These are phyloP conservation scores for Lichtheimia ornata DNA, from an alignment of 371 early-diverging fungal genomes.

Conservation along the genomic window DNA sequence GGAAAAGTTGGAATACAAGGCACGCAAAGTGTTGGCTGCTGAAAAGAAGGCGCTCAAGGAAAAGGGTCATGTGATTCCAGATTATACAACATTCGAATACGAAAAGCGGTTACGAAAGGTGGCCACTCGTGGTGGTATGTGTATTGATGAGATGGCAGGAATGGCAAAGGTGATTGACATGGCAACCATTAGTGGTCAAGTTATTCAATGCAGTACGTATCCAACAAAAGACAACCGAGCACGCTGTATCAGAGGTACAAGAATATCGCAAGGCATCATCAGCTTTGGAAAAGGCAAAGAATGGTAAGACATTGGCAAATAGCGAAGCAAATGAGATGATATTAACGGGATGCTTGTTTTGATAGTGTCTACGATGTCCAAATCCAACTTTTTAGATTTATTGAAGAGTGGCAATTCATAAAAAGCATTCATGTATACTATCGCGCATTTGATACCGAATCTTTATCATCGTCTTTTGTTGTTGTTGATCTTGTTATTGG, in stretches of 20 bases:
- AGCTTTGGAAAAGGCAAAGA: slow-evolving; percentile 58
- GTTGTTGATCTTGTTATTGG: no score
- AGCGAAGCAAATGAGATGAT: background rate
- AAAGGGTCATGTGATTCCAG: slow-evolving; percentile 70
- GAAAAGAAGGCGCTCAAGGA: slow-evolving; percentile 66
- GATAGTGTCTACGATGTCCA: slow-evolving; percentile 62
- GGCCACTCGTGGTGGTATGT: slow-evolving; percentile 81
- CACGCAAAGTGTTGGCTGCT: slow-evolving; percentile 63
- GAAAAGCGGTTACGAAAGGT: slow-evolving; percentile 83
- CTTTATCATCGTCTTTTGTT: no score
- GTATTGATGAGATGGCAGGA: background rate
- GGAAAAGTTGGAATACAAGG: slow-evolving; percentile 77
- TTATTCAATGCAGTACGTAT: slow-evolving; percentile 83
- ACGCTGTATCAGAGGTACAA: slow-evolving; percentile 45
- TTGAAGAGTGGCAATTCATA: slow-evolving; percentile 51
- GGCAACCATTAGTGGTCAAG: slow-evolving; percentile 61
- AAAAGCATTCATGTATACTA: background rate
- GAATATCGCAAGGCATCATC: slow-evolving; percentile 43
- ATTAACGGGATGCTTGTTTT: background rate
- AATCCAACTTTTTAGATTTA: slow-evolving; percentile 64
- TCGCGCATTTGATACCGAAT: no score
- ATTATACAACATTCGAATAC: slow-evolving; percentile 67
- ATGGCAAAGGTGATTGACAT: background rate
- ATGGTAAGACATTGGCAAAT: slow-evolving; percentile 25
- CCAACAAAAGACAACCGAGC: slow-evolving; percentile 73